These are phyloP conservation scores for Cairneyella variabilis DNA, from an alignment of 495 filamentous ascomycete genomes.

Conservation along the genomic window DNA sequence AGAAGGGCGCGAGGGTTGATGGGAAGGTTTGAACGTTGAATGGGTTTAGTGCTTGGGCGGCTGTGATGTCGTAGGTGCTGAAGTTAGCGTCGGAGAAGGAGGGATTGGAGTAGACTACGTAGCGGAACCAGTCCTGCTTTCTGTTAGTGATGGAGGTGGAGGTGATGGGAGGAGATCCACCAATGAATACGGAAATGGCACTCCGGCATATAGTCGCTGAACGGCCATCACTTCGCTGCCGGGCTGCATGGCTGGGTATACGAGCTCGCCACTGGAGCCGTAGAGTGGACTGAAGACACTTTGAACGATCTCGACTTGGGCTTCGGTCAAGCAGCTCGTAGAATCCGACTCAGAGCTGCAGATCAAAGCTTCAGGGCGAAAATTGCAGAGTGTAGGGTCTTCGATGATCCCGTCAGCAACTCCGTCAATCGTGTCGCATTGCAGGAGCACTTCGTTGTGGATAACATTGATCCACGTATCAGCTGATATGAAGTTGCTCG, in stretches of 20 bases:
- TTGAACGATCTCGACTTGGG: conserved; percentile 53
- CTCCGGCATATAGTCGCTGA: conserved; percentile 23
- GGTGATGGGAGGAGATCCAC: conserved; percentile 13
- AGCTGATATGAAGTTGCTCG: conserved; percentile 39
- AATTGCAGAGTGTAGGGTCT: conserved; percentile 54
- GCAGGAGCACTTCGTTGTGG: conserved; percentile 55
- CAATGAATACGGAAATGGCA: conserved; percentile 25
- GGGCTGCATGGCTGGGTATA: conserved; percentile 48
- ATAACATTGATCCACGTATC: conserved; percentile 51
- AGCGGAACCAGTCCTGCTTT: conserved; percentile 38
- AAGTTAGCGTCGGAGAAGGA: conserved; percentile 39
- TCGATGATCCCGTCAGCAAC: conserved; percentile 63
- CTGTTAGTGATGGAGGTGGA: neutral
- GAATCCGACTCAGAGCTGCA: conserved; percentile 38
- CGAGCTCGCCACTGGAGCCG: conserved; percentile 38
- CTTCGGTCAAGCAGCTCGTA: conserved; percentile 47
- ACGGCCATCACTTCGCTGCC: conserved; percentile 31
- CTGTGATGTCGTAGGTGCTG: conserved; percentile 19
- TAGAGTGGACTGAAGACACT: conserved; percentile 46
- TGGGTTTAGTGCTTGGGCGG: conserved; percentile 32
- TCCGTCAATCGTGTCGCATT: conserved; percentile 66
- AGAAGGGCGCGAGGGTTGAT: conserved; percentile 34
- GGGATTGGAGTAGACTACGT: conserved; percentile 52
- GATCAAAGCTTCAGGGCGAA: conserved; percentile 47
- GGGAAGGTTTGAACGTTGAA: conserved; percentile 35